phyloP scores from a whole-genome alignment of 208 protist genomes.

The Vickermania spadyakhi region DNA sequence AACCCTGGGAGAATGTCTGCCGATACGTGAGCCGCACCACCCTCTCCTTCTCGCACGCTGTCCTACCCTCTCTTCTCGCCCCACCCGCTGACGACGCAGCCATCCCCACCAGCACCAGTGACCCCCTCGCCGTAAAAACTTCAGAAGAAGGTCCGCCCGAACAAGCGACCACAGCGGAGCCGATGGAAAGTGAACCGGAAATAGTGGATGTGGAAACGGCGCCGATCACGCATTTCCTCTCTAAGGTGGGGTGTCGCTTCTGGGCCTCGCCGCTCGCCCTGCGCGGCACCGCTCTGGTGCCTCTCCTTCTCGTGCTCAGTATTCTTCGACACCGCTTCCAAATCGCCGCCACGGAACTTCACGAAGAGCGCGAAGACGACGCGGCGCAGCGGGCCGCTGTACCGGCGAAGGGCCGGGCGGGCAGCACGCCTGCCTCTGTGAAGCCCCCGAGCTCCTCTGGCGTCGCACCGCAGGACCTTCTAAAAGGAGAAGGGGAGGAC shows the following conservation, averaged over 20 bases:
- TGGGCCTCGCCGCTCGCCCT: background rate
- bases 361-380: background rate
- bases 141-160: no score
- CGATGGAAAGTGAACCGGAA: no score
- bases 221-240: background rate
- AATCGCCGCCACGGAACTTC: background rate
- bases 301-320: background rate
- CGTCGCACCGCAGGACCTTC: background rate
- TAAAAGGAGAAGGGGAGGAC: background rate
- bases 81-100: background rate
- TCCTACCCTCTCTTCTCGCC: background rate
- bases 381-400: background rate
- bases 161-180: no score
- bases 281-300: background rate
- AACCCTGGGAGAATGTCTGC: background rate
- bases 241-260: background rate
- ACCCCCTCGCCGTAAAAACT: background rate
- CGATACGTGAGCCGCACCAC: background rate
- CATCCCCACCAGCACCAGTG: background rate
- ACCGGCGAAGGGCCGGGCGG: no score
- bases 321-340: background rate
- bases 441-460: background rate
- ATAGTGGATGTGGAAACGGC: background rate
- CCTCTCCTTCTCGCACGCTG: background rate
- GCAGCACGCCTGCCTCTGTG: background rate